Evolutionary conservation across 1,284 basidiomycete species (phyloP).

Genomic region (Quambalaria eucalypti): DNA sequence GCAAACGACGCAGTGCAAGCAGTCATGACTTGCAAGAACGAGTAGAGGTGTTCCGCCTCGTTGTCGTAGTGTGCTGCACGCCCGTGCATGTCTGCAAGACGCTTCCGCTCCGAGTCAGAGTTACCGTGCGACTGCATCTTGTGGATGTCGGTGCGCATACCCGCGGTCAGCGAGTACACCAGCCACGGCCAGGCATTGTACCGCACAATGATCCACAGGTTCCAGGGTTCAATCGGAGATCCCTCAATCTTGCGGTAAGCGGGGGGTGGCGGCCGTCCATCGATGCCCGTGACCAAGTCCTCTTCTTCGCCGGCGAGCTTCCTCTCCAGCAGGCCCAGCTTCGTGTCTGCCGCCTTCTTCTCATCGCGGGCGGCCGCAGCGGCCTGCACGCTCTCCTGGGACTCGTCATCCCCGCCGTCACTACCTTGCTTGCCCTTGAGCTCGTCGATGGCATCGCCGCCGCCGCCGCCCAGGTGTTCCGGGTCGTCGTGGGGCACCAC

Average conservation of each 20-base stretch:
- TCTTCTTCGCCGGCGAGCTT: neutral
- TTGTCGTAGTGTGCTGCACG: slow-evolving; percentile 14
- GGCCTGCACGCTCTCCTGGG: no score
- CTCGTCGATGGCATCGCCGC: no score
- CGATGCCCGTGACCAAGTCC: neutral
- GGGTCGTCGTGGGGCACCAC: no score
- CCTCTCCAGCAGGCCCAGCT: neutral
- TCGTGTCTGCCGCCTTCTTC: neutral
- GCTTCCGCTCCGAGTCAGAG: neutral
- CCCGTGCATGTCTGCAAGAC: neutral
- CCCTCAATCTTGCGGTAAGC: slow-evolving; percentile 17
- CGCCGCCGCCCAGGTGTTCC: no score
- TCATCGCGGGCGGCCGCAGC: slow-evolving; percentile 4
- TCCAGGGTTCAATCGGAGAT: slow-evolving; percentile 20
- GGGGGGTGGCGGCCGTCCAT: slow-evolving; percentile 15
- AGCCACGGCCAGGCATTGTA: slow-evolving; percentile 18
- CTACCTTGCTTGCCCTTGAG: no score
- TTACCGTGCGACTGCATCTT: slow-evolving; percentile 11
- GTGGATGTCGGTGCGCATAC: slow-evolving; percentile 20
- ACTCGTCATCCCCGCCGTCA: no score
- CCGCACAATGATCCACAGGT: slow-evolving; percentile 17
- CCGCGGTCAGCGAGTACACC: slow-evolving; percentile 13
- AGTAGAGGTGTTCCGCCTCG: slow-evolving; percentile 22
- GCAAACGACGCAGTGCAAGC: slow-evolving; percentile 24
- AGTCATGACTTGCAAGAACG: slow-evolving; percentile 25